A percentile compares a stretch with the other conserved stretches of the same genome.
These are phyloP conservation scores for Globisporangium cederbergense DNA, from an alignment of 352 stramenopile species.

Conservation along the genomic window DNA sequence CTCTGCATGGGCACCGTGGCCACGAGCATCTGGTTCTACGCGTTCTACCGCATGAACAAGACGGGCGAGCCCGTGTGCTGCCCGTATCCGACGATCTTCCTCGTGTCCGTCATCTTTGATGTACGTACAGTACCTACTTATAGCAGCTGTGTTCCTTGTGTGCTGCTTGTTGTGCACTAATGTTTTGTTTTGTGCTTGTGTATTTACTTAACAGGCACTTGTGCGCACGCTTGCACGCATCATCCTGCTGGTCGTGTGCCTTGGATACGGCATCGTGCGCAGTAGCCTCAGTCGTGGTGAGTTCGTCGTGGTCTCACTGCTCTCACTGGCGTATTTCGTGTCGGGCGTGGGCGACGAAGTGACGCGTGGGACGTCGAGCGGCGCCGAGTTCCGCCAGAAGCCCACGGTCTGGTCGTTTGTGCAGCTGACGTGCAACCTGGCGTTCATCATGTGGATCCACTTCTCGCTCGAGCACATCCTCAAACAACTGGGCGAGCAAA, in stretches of 20 bases:
- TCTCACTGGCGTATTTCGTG: constrained; percentile 75
- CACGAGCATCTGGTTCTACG: constrained; percentile 71
- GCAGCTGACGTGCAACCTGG: constrained; percentile 83
- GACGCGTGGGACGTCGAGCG: constrained; percentile 74
- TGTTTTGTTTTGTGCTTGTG: not conserved
- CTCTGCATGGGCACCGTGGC: constrained; percentile 70
- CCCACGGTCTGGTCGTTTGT: constrained; percentile 84
- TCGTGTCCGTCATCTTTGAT: constrained; percentile 80
- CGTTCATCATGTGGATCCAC: constrained; percentile 92
- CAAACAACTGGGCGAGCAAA: constrained; percentile 73
- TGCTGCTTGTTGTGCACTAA: constrained; percentile 9
- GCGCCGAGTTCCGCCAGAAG: constrained; percentile 71
- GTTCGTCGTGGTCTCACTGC: constrained; percentile 46
- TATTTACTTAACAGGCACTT: constrained; percentile 34
- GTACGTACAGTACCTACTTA: constrained; percentile 31
- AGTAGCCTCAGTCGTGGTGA: constrained; percentile 49
- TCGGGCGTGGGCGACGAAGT: constrained; percentile 76
- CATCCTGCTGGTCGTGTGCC: constrained; percentile 83
- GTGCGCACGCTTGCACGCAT: constrained; percentile 84
- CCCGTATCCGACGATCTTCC: constrained; percentile 82
- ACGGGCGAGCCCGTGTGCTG: constrained; percentile 88
- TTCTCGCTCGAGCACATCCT: constrained; percentile 83
- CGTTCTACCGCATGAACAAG: constrained; percentile 87
- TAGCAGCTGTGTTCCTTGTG: too few relatives aligned
- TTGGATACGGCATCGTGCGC: constrained; percentile 89